A percentile compares a stretch with the other conserved stretches of the same genome.
These are phyloP conservation scores for Zancudomyces culisetae DNA, from an alignment of 371 early-diverging fungal species.

Conservation along the genomic window DNA sequence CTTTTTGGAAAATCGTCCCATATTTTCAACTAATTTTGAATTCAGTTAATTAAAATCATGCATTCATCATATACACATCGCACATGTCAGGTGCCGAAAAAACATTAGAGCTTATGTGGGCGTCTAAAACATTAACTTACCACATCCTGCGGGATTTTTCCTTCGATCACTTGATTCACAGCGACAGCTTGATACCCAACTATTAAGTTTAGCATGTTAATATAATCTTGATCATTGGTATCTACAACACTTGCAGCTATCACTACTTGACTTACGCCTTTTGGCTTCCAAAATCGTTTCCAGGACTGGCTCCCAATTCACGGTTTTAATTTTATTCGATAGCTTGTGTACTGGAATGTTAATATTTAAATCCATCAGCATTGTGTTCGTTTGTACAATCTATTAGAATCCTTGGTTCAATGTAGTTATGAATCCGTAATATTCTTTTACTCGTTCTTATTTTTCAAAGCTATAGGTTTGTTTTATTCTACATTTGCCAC, in stretches of 20 bases:
- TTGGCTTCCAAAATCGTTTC: not conserved
- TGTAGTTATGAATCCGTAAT: too few relatives aligned
- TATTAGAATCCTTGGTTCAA: not conserved
- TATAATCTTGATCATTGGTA: not conserved
- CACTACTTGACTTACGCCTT: not conserved
- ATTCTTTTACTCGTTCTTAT: too few relatives aligned
- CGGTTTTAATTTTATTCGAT: too few relatives aligned
- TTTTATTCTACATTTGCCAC: too few relatives aligned
- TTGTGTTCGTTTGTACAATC: not conserved
- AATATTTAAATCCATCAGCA: slow-evolving; percentile 3
- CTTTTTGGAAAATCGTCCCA: not conserved
- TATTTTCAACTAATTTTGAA: not conserved
- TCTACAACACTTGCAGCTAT: not conserved
- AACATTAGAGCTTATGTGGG: too few relatives aligned
- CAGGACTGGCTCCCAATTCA: not conserved
- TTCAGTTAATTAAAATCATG: too few relatives aligned
- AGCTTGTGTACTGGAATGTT: too few relatives aligned
- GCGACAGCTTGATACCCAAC: slow-evolving; percentile 53
- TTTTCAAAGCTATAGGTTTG: too few relatives aligned
- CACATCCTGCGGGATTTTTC: slow-evolving; percentile 27
- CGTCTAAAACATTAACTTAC: not conserved
- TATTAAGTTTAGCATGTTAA: not conserved
- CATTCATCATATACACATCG: too few relatives aligned
- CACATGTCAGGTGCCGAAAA: too few relatives aligned
- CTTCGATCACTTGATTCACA: slow-evolving; percentile 35